A percentile compares a stretch with the other conserved stretches of the same genome.
Conservation (phyloP, 2,329 filamentous ascomycete species). For the Clonostachys chloroleuca region DNA sequence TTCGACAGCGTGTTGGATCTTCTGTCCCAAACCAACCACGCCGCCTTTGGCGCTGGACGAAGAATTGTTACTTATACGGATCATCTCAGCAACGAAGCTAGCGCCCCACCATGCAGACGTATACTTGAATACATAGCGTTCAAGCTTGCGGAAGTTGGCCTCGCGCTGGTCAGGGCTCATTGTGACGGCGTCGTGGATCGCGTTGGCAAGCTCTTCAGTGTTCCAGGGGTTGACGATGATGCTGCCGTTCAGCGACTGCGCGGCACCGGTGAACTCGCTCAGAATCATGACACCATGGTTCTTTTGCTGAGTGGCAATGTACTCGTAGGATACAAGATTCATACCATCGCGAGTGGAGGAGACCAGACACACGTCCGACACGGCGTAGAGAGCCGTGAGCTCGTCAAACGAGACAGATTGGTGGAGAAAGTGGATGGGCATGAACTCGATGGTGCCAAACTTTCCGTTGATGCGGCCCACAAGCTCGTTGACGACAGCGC, state of each 20-base stretch:
- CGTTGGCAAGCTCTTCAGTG: constrained; percentile 88
- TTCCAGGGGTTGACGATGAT: constrained; percentile 99
- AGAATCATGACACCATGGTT: constrained; percentile 92
- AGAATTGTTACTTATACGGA: constrained; percentile 40
- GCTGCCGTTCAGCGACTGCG: constrained; percentile 88
- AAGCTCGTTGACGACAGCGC: constrained; percentile 92
- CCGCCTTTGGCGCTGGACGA: constrained; percentile 33
- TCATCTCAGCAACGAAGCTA: constrained; percentile 84
- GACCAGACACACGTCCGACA: constrained; percentile 88
- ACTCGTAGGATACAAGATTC: constrained; percentile 98
- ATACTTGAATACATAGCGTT: constrained; percentile 96
- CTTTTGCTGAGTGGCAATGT: constrained; percentile 89
- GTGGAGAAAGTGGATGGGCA: constrained; percentile 98
- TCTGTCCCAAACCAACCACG: constrained; percentile 18
- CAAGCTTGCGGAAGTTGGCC: constrained; percentile 84
- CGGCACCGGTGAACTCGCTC: constrained; percentile 93
- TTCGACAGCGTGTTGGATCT: constrained; percentile 14
- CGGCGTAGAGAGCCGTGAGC: constrained; percentile 86
- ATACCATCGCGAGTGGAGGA: constrained; percentile 97
- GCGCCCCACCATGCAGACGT: constrained; percentile 97
- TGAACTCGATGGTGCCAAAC: constrained; percentile 96
- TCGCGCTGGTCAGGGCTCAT: constrained; percentile 88
- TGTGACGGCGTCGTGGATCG: constrained; percentile 93
- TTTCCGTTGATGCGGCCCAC: constrained; percentile 96
- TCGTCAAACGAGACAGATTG: constrained; percentile 95